Evolutionary conservation across 164 flowering plant genomes (phyloP).

Genomic region (Sedum album): DNA sequence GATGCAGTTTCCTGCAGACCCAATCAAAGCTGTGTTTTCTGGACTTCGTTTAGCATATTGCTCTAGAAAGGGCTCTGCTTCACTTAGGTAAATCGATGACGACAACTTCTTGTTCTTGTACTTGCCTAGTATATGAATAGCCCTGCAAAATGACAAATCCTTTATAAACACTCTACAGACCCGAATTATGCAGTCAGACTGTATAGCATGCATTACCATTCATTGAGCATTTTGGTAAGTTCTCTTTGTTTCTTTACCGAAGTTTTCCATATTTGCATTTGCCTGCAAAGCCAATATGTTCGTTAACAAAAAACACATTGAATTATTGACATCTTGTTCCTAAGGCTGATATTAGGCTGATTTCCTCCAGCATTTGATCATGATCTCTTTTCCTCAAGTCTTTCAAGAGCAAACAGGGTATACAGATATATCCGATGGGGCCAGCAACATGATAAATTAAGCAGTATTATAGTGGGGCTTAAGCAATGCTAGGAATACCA

Average conservation of each 20-base stretch:
- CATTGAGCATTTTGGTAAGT: slow-evolving; percentile 90
- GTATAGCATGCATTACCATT: slow-evolving; percentile 54
- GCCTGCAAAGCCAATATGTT: slow-evolving; percentile 35
- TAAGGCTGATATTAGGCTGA: no score
- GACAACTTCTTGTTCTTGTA: slow-evolving; percentile 60
- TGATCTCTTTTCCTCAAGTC: not conserved
- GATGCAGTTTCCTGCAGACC: slow-evolving; percentile 81
- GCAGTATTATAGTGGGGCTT: not conserved
- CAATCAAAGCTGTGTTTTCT: slow-evolving; percentile 67
- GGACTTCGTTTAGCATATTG: slow-evolving; percentile 83
- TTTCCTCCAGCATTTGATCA: not conserved
- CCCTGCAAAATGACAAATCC: slow-evolving; percentile 38
- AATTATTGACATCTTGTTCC: not conserved
- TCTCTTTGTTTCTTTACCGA: slow-evolving; percentile 72
- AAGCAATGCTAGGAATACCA: not conserved
- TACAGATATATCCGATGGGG: not conserved
- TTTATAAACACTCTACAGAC: not conserved
- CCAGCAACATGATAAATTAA: not conserved
- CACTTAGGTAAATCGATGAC: slow-evolving; percentile 70
- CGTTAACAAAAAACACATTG: not conserved
- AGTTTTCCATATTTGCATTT: slow-evolving; percentile 89
- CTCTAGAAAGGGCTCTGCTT: slow-evolving; percentile 94
- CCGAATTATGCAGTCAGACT: not conserved
- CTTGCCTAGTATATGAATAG: slow-evolving; percentile 65
- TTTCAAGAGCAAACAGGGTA: not conserved